Evolutionary conservation across 208 protist genomes (phyloP).

Genomic region (Acanthamoeba sp.): DNA sequence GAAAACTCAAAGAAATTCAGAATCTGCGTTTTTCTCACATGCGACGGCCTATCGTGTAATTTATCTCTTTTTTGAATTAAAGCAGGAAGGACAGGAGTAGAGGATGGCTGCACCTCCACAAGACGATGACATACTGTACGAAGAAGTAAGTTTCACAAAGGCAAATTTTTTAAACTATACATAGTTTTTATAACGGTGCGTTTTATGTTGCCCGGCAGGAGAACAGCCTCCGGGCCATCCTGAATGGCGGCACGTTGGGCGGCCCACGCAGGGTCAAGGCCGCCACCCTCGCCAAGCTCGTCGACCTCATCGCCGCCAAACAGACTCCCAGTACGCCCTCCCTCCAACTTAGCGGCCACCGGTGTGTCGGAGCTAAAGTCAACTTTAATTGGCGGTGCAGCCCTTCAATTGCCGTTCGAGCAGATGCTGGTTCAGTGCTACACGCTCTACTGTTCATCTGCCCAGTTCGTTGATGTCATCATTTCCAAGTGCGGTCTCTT

Average conservation of each 20-base stretch:
- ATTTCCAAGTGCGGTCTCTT: not conserved
- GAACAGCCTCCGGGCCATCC: conserved; percentile 14
- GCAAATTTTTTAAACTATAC: not conserved
- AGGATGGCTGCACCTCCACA: not conserved
- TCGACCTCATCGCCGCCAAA: not conserved
- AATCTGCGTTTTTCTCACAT: too few relatives aligned
- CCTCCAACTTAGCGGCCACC: not conserved
- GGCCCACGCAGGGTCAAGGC: not conserved
- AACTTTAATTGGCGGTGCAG: not conserved
- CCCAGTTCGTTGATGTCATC: not conserved
- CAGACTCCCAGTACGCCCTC: not conserved
- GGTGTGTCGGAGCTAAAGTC: not conserved
- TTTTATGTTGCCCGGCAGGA: not conserved
- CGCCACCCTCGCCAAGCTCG: not conserved
- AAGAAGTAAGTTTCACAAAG: not conserved
- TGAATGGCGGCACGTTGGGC: not conserved
- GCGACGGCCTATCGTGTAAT: too few relatives aligned
- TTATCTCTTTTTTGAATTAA: too few relatives aligned
- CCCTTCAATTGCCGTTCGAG: not conserved
- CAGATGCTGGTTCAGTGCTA: not conserved
- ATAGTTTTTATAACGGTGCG: not conserved
- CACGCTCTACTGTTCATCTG: not conserved
- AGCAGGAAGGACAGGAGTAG: too few relatives aligned
- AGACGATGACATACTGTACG: not conserved
- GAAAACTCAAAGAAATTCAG: too few relatives aligned